Conservation (phyloP, 805 yeast species). For the Candida golubevii region DNA sequence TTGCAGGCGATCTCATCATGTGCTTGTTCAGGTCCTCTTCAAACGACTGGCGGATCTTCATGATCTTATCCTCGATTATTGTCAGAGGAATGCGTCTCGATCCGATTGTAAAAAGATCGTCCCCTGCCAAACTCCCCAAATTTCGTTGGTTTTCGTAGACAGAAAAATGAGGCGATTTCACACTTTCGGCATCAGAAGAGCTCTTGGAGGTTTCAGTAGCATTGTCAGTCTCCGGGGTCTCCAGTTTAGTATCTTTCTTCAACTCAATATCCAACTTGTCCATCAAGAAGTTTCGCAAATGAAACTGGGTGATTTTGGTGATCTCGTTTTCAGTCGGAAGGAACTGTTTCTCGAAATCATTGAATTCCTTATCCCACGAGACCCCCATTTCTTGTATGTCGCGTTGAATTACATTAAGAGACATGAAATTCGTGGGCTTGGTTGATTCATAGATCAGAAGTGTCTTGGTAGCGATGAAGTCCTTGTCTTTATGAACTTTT, state of each 20-base stretch:
- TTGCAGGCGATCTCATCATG: conserved; percentile 8
- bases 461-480: conserved; percentile 40
- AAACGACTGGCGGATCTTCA: conserved; percentile 17
- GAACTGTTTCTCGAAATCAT: conserved; percentile 70
- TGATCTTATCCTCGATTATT: conserved; percentile 16
- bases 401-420: conserved; percentile 65
- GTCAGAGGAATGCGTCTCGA: conserved; percentile 16
- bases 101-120: conserved; percentile 6
- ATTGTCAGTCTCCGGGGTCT: neutral
- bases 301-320: conserved; percentile 83
- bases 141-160: neutral
- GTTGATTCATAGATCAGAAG: conserved; percentile 51
- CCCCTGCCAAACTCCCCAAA: neutral
- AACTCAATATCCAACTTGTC: conserved; percentile 39
- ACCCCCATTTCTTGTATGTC: conserved; percentile 78
- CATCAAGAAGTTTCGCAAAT: conserved; percentile 67
- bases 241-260: conserved; percentile 10
- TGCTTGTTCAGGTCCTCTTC: conserved; percentile 16
- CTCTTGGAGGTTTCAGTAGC: neutral
- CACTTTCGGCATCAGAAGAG: neutral
- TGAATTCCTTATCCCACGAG: conserved; percentile 81
- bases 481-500: conserved; percentile 49
- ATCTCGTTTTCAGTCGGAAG: conserved; percentile 93
- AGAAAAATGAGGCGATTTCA: neutral
- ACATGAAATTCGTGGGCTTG: conserved; percentile 60